Base-by-base conservation (phyloP, 1,139 yeast species). In the Tardiomyces digboiensis region DNA sequence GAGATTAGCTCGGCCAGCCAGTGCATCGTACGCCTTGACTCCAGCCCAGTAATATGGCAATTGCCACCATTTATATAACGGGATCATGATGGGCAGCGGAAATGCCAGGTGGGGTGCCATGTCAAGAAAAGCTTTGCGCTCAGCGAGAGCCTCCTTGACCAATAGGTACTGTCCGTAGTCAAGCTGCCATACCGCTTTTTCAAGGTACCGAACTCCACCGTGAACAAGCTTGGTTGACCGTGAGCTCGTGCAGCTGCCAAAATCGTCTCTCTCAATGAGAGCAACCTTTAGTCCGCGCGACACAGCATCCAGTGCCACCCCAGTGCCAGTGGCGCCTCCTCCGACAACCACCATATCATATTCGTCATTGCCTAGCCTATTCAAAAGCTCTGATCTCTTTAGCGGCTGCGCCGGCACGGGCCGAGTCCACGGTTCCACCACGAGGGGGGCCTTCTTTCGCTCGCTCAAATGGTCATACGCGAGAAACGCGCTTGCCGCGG, bases 171-270 rank as follows among this genome's bases (percentile, higher is more conserved):
- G 97, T 51, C 83, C 93, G 66, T 86, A 87, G 49, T 94, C 88
- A 48, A 89, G 74, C 53, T 68, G 64, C 78, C 87, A 86, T 57
- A 89, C 80, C 36, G 97, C 97, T 70, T 89, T 89, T 65, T 89
- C 97, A 60, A 89, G 75, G 66, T 89, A 89, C 59, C 97, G 75
- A 43, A 89, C 97, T 60, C 97, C 97, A 52, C 97, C 97, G 62
- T 89, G 97, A 39, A 95, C 95, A 80, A 89, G 85, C 68, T 89
- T 89, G 45, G 97, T 89, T n/a, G 95, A 84, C 59, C 89, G 82
- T 26, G 96, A 87, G 3, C 95, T 84, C 14, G 97, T 89, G 40
- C 95, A 97, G 12, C 88, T 72, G 10, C 96, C 94, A 61, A 83
- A 89, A 67, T 89, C 97, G 53, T 78, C 79, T 60, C 82, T 82